phyloP scores from a whole-genome alignment of 768 basidiomycete species.

The Terana coerulea region DNA sequence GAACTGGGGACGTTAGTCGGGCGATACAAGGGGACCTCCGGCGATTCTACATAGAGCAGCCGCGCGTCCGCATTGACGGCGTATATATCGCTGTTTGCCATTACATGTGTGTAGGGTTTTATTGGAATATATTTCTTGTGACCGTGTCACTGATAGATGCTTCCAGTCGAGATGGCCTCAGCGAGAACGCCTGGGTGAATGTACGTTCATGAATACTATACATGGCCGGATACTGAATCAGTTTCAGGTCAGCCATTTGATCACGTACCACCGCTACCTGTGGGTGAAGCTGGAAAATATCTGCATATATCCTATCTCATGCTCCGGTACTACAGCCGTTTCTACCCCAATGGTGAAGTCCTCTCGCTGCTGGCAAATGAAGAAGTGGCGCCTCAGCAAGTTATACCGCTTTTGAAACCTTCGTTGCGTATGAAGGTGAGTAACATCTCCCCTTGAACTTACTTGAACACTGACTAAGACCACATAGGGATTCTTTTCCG shows the following conservation, averaged over 20 bases:
- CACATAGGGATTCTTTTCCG: constrained; percentile 68
- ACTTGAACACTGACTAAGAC: not conserved
- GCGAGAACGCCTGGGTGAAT: constrained; percentile 86
- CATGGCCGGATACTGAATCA: constrained; percentile 7
- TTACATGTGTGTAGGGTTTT: constrained; percentile 59
- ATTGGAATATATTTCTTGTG: constrained; percentile 5
- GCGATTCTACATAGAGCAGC: constrained; percentile 77
- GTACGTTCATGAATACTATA: constrained; percentile 40
- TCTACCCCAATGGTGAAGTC: constrained; percentile 83
- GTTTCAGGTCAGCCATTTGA: constrained; percentile 69
- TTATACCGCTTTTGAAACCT: constrained; percentile 75
- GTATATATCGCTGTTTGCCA: constrained; percentile 92
- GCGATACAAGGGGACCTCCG: constrained; percentile 65
- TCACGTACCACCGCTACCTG: constrained; percentile 93
- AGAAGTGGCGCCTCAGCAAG: constrained; percentile 60
- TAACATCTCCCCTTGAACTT: not conserved
- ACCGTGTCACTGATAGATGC: constrained; percentile 10
- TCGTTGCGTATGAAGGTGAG: constrained; percentile 73
- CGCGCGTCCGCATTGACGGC: constrained; percentile 80
- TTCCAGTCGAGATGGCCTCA: constrained; percentile 63
- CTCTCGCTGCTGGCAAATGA: constrained; percentile 84
- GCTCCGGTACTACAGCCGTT: constrained; percentile 51
- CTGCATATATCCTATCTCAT: not conserved
- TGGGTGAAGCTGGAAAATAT: constrained; percentile 39
- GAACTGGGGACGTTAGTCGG: constrained; percentile 46